phyloP scores from a whole-genome alignment of 345 rosid genomes.

The Brassica carinata region DNA sequence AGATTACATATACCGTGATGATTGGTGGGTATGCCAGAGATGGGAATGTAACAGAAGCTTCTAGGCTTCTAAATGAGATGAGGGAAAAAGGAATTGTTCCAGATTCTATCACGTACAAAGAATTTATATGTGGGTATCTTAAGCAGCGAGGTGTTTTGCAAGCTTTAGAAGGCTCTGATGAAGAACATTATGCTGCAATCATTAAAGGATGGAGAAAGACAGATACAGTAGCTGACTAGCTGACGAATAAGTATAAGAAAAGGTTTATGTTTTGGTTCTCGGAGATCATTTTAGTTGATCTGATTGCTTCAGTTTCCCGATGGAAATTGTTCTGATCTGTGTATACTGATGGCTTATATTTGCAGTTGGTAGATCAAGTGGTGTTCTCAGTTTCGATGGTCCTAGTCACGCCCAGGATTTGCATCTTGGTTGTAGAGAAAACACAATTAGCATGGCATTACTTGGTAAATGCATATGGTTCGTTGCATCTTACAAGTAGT shows the following conservation, averaged over 20 bases:
- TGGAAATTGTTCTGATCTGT: too few species aligned
- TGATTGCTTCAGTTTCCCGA: too few species aligned
- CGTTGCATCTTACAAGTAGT: too few species aligned
- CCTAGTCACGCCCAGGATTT: too few species aligned
- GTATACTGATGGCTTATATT: too few species aligned
- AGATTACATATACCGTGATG: constrained; percentile 76
- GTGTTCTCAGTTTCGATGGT: too few species aligned
- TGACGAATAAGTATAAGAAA: background rate
- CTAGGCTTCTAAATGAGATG: constrained; percentile 65
- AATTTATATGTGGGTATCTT: constrained; percentile 55
- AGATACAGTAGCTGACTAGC: constrained; percentile 21
- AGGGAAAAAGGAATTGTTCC: constrained; percentile 56
- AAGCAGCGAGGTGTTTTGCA: constrained; percentile 60
- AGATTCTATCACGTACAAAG: constrained; percentile 68
- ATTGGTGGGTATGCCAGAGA: constrained; percentile 61
- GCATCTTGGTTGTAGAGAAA: too few species aligned
- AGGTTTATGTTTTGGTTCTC: background rate
- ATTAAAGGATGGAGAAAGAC: constrained; percentile 52
- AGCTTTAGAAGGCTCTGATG: constrained; percentile 61
- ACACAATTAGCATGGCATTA: too few species aligned
- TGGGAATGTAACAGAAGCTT: constrained; percentile 63
- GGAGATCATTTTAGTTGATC: too few species aligned
- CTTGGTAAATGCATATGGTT: too few species aligned
- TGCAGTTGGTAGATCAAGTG: too few species aligned
- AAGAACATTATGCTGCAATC: constrained; percentile 67